phyloP scores from a whole-genome alignment of 331 rosid genomes.

The Telfairia occidentalis region DNA sequence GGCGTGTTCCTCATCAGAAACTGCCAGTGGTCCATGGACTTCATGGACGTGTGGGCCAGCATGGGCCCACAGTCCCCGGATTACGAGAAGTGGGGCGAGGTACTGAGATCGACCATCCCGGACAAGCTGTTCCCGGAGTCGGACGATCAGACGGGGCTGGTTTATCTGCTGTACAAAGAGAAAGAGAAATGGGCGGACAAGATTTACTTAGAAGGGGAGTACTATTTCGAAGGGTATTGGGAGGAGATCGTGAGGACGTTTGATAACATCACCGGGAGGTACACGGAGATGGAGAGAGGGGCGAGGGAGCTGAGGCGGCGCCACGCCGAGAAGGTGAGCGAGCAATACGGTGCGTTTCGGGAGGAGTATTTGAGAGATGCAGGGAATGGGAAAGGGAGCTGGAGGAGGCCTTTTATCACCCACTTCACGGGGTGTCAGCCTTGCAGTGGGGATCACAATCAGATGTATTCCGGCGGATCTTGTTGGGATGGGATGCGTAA shows the following conservation, averaged over 20 bases:
- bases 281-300: constrained; percentile 31
- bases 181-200: constrained; percentile 52
- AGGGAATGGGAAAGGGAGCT: constrained; percentile 36
- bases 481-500: constrained; percentile 75
- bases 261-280: constrained; percentile 25
- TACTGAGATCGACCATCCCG: constrained; percentile 35
- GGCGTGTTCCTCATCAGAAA: constrained; percentile 74
- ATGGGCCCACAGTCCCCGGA: constrained; percentile 76
- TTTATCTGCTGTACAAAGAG: constrained; percentile 50
- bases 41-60: constrained; percentile 59
- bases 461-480: constrained; percentile 40
- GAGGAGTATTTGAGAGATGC: constrained; percentile 35
- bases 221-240: constrained; percentile 76
- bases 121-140: constrained; percentile 84
- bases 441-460: constrained; percentile 59
- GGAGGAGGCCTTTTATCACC: constrained; percentile 63
- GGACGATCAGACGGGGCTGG: constrained; percentile 84
- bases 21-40: constrained; percentile 78
- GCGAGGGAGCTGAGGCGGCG: constrained; percentile 40
- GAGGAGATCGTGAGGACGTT: constrained; percentile 35
- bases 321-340: constrained; percentile 71
- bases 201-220: constrained; percentile 58
- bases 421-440: constrained; percentile 90
- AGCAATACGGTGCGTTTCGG: constrained; percentile 40
- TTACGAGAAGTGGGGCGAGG: constrained; percentile 56